Evolutionary conservation across 2,329 filamentous ascomycete genomes (phyloP).

Genomic region (Dactylellina cionopaga): DNA sequence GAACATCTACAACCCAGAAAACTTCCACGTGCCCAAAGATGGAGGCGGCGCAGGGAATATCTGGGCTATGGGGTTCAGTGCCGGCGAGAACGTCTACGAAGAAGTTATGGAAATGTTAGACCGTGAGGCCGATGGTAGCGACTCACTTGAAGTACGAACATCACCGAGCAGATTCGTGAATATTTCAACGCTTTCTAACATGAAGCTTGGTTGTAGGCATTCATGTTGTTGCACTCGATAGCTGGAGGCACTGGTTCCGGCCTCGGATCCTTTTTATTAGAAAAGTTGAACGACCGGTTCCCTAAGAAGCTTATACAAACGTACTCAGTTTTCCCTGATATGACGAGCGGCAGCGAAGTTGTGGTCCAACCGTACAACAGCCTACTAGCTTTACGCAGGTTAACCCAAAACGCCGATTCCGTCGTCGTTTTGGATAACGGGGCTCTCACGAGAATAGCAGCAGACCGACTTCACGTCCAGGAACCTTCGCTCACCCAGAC

Average conservation of each 20-base stretch:
- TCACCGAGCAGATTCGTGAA: neutral
- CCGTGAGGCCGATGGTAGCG: conserved; percentile 95
- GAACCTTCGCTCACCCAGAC: conserved; percentile 97
- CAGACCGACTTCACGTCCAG: conserved; percentile 92
- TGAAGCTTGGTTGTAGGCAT: conserved; percentile 69
- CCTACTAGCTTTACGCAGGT: conserved; percentile 84
- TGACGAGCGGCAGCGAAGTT: conserved; percentile 84
- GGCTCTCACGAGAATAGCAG: conserved; percentile 89
- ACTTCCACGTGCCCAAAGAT: conserved; percentile 96
- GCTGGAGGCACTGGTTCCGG: conserved; percentile 96
- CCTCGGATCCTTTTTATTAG: conserved; percentile 92
- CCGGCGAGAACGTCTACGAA: conserved; percentile 82
- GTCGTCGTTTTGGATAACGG: conserved; percentile 98
- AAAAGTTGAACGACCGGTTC: conserved; percentile 94
- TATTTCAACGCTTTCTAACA: conserved; percentile 7
- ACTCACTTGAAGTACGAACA: conserved; percentile 80
- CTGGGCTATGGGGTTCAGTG: conserved; percentile 96
- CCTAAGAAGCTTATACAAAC: conserved; percentile 99
- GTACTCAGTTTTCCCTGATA: conserved; percentile 98
- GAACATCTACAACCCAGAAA: conserved; percentile 99
- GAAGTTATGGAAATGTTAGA: conserved; percentile 99
- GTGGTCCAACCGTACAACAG: conserved; percentile 99
- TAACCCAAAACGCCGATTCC: conserved; percentile 96
- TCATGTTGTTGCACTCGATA: conserved; percentile 99
- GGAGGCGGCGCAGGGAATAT: conserved; percentile 96